These are phyloP conservation scores for Talaromyces liani DNA, from an alignment of 495 filamentous ascomycete species.

Conservation along the genomic window DNA sequence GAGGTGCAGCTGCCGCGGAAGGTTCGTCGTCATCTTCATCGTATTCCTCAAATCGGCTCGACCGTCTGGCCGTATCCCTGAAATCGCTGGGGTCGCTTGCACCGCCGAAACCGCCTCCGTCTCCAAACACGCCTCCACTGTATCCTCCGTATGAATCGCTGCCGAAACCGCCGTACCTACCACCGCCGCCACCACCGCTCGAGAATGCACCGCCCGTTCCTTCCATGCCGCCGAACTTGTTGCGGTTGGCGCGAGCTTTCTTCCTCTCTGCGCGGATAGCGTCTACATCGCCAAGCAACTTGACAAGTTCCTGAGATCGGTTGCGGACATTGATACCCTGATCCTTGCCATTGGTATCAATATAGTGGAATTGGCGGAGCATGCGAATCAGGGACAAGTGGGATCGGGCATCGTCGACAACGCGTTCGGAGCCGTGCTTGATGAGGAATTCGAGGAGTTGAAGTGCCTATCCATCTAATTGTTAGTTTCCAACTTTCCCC, in stretches of 20 bases:
- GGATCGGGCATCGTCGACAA: slow-evolving; percentile 94
- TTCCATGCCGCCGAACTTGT: slow-evolving; percentile 92
- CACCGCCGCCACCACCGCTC: slow-evolving; percentile 41
- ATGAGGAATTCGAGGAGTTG: slow-evolving; percentile 96
- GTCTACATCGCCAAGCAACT: slow-evolving; percentile 90
- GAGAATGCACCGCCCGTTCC: slow-evolving; percentile 55
- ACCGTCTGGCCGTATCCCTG: slow-evolving; percentile 51
- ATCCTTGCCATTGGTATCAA: slow-evolving; percentile 94
- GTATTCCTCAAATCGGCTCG: slow-evolving; percentile 90
- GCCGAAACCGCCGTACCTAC: slow-evolving; percentile 84
- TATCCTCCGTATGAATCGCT: slow-evolving; percentile 80
- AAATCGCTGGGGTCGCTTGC: slow-evolving; percentile 55
- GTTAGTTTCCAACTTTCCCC: neutral
- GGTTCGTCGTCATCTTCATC: slow-evolving; percentile 88
- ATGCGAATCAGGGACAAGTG: slow-evolving; percentile 95
- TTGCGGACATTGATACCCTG: slow-evolving; percentile 98
- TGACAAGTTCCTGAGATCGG: slow-evolving; percentile 88
- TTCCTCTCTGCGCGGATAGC: slow-evolving; percentile 87
- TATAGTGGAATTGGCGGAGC: slow-evolving; percentile 97
- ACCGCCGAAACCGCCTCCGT: slow-evolving; percentile 82
- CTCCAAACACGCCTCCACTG: slow-evolving; percentile 82
- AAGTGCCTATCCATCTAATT: slow-evolving; percentile 47
- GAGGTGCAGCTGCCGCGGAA: slow-evolving; percentile 30
- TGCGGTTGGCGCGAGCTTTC: slow-evolving; percentile 80
- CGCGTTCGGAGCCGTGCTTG: slow-evolving; percentile 96